Conservation (phyloP, 2,329 filamentous ascomycete genomes). For the Trichoderma arundinaceum region DNA sequence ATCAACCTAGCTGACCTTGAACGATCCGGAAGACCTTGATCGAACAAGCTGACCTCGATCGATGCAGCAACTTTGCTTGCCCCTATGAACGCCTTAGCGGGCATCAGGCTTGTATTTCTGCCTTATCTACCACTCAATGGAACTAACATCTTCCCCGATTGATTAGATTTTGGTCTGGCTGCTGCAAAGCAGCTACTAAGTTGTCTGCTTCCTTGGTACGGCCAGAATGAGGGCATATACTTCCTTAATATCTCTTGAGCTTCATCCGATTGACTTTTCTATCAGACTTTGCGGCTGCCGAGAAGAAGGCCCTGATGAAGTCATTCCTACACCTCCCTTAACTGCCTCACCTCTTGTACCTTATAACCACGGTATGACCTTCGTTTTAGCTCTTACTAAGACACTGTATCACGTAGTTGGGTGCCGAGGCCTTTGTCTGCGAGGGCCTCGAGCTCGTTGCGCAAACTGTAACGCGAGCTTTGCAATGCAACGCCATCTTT, state of each 20-base stretch:
- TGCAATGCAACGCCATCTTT: slow-evolving; percentile 57
- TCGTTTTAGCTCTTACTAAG: no score
- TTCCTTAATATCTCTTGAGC: not conserved
- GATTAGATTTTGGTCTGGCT: slow-evolving; percentile 49
- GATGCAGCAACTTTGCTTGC: no score
- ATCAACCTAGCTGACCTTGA: no score
- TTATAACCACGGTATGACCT: no score
- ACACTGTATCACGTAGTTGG: slow-evolving; percentile 31
- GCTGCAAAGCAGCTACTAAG: slow-evolving; percentile 36
- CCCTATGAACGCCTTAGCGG: no score
- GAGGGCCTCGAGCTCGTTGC: slow-evolving; percentile 77
- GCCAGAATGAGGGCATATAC: slow-evolving; percentile 64
- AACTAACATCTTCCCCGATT: not conserved
- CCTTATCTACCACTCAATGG: not conserved
- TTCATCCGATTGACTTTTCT: not conserved
- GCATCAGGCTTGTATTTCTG: not conserved
- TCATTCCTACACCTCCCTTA: not conserved
- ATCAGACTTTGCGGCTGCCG: slow-evolving; percentile 65
- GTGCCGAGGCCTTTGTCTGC: slow-evolving; percentile 52
- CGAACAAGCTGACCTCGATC: no score
- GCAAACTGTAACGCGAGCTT: slow-evolving; percentile 73
- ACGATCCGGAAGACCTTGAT: no score
- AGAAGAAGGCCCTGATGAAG: slow-evolving; percentile 63
- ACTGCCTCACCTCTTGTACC: not conserved
- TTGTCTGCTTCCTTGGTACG: slow-evolving; percentile 60